Evolutionary conservation across 1,139 yeast genomes (phyloP), one percentile per base, ranked within the genome.

Genomic region (Pichia sp.): DNA sequence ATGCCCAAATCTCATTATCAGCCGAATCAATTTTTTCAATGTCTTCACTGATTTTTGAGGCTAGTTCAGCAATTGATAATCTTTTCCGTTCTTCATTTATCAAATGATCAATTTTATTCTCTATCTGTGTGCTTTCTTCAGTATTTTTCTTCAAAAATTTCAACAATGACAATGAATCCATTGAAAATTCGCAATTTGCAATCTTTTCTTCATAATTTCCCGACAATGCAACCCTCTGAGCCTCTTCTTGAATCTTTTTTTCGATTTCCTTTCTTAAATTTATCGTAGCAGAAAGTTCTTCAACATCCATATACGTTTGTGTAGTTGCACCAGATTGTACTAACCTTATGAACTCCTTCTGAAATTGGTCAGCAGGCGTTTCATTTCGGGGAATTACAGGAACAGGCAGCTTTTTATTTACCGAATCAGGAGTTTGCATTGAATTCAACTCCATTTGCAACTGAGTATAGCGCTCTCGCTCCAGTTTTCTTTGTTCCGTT

Each of bases 391-490:
- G 23, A 16, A 16, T 16, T 6, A 34, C 26, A 34, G 36, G 36
- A 34, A 23, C 7, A 5, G 72, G 69, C n/a, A 81, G 64, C 0
- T 67, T 72, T 40, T 62, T 58, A 51, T 75, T 79, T 0, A 79
- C 61, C 0, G 68, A 82, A 49, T 68, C 73, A 0, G 86, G 75
- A 1, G 33, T 43, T 34, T 43, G 38, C 4, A 40, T 29, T 2
- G 33, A 29, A 2, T 42, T 74, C 56, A 39, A 29, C 33, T 32
- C 44, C 10, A 26, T 44, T 76, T 57, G 16, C 61, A 49, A 29
- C 23, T 61, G 62, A 37, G 46, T 52, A 44, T 54, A 49, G 9
- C 37, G 45, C 32, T 58, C 66, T n/a, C 46, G 40, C 56, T 55
- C 40, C 53, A 7, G 8, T 55, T 40, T 57, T 55, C 6, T 41